Base-by-base conservation (phyloP, 2,329 filamentous ascomycete species). In the Uncinocarpus reesii region DNA sequence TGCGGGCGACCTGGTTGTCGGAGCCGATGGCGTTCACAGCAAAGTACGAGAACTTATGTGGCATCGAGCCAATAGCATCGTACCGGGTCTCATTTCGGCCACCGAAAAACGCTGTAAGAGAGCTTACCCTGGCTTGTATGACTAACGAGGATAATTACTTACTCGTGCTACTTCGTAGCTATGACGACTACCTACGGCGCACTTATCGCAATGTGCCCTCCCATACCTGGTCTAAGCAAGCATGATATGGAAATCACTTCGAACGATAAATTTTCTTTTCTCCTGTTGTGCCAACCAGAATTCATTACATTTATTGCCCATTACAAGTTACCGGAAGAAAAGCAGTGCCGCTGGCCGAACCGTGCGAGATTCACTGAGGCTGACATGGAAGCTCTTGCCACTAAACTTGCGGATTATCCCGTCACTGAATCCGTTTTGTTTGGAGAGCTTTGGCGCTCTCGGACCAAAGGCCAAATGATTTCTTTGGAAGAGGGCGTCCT, bases 1-100 rank as follows among this genome's bases (percentile, higher is more conserved):
- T 50, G 18, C 52, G 0, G 68, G 65, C 0, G 58, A 65, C 50
- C 53, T 73, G n/a, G 49, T 69, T 4, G 57, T 71, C 16, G 70
- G 68, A 6, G 66, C 68, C 10, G 70, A 73, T 48, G 70, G 70
- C n/a, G 64, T 66, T 1, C 64, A 68, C 49, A 71, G 67, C 53
- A 60, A 52, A 18, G 61, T 63, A 3, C 59, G 67, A 4, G 45
- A 51, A 7, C 58, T 63, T 28, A 65, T 71, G 58, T 61, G 58
- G 59, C 46, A 53, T 13, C 46, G 53, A 35, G 53, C 56, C 8
- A 53, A 57, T 13, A 29, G 41, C 7, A 42, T 34, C 13, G n/a
- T 28, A 8, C 51, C 53, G 3, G 53, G 48, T n/a, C 48, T 35
- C 23, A 48, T 53, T 15, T 7, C 29, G 36, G 13, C 29, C 10